A percentile compares a stretch with the other conserved stretches of the same genome.
phyloP scores from a whole-genome alignment of 495 filamentous ascomycete genomes.

The Cercophora sp. region DNA sequence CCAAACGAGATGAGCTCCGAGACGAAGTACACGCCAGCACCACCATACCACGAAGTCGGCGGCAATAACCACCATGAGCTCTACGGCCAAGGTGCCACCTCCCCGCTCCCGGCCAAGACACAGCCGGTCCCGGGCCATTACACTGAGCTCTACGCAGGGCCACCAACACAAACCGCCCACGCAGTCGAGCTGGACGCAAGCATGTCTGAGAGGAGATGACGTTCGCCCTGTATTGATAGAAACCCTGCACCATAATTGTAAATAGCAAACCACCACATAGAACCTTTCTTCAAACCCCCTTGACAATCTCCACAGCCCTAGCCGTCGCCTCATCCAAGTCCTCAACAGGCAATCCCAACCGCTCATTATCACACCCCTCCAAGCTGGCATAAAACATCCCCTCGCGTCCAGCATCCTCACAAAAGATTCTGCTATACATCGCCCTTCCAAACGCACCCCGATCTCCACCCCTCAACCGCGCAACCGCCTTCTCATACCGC shows the following conservation, averaged over 20 bases:
- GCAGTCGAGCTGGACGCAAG: neutral
- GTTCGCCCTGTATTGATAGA: too few species aligned
- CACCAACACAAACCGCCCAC: neutral
- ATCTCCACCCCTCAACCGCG: constrained; percentile 31
- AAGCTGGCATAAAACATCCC: constrained; percentile 22
- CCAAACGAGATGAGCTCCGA: neutral
- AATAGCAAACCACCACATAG: too few species aligned
- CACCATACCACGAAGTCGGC: neutral
- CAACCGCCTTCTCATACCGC: constrained; percentile 39
- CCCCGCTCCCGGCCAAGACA: neutral
- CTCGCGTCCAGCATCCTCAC: constrained; percentile 31
- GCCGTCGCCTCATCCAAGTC: constrained; percentile 53
- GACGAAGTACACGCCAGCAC: neutral
- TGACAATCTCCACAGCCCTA: constrained; percentile 1
- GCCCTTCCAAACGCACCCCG: constrained; percentile 43
- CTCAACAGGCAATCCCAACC: constrained; percentile 53
- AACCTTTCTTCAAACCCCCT: neutral
- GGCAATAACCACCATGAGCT: neutral
- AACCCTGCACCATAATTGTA: too few species aligned
- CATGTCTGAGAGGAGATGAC: neutral
- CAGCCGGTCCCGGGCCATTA: neutral
- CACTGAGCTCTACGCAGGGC: neutral
- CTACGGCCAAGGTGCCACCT: neutral
- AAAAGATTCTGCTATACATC: constrained; percentile 53
- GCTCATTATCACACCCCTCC: constrained; percentile 41